Conservation (phyloP, 2,329 filamentous ascomycete genomes). For the Talaromyces sp. region DNA sequence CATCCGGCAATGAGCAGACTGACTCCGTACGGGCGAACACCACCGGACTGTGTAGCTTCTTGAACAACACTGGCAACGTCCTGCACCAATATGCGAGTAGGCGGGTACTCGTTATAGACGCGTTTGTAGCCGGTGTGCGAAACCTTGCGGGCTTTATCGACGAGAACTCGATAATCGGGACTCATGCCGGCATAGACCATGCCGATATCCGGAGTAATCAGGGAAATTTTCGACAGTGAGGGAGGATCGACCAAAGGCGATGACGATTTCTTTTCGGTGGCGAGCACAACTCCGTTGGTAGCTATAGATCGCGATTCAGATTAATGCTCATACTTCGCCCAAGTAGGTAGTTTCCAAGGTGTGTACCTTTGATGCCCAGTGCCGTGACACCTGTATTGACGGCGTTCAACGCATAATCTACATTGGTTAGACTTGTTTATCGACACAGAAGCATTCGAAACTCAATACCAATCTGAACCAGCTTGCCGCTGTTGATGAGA, state of each 20-base stretch:
- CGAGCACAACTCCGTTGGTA: conserved; percentile 97
- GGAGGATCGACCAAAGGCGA: conserved; percentile 92
- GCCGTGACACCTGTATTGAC: conserved; percentile 99
- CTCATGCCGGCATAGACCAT: conserved; percentile 99
- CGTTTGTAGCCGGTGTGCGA: conserved; percentile 98
- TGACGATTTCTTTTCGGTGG: conserved; percentile 98
- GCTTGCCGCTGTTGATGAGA: conserved; percentile 68
- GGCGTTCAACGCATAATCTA: conserved; percentile 98
- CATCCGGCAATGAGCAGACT: conserved; percentile 92
- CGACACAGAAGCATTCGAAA: conserved; percentile 8
- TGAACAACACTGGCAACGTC: conserved; percentile 98
- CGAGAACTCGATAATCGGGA: conserved; percentile 93
- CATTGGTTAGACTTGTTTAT: conserved; percentile 16
- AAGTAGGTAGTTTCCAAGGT: conserved; percentile 12
- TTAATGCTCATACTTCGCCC: neutral
- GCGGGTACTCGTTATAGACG: conserved; percentile 99
- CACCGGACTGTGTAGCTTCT: conserved; percentile 95
- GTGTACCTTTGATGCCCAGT: conserved; percentile 90
- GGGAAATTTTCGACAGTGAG: conserved; percentile 93
- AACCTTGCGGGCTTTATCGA: conserved; percentile 96
- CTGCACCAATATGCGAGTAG: conserved; percentile 96
- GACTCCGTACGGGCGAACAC: conserved; percentile 94
- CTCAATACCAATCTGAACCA: conserved; percentile 85
- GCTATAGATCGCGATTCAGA: conserved; percentile 50
- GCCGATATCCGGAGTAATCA: conserved; percentile 97